Evolutionary conservation across 1,139 yeast species (phyloP), one percentile per base, ranked within the genome.

Genomic region (Sugiyamaella grinbergsii): DNA sequence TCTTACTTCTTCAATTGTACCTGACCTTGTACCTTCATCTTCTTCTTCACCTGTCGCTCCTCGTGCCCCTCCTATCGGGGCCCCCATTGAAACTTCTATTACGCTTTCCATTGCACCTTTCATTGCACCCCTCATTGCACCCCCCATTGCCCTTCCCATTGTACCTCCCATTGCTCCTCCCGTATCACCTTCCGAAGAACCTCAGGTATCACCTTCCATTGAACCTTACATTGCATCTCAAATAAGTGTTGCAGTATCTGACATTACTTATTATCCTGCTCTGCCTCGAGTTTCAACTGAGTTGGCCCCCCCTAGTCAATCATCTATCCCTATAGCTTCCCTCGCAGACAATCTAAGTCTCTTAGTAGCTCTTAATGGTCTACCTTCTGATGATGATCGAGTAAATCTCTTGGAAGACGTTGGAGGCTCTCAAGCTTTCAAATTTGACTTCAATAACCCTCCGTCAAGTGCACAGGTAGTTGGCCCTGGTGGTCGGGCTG

Each of bases 381-480:
- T 59, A 6, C 54, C 59, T 4, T 50, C 54, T 7, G 53, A 50
- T 26, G 16, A 34, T 8, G 56, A 55, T 23, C 38, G 57, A 20
- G 33, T 61, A 38, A 54, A 51, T 13, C 16, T 58, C 5, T 51
- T 61, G 16, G 51, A 49, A 6, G 23, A 45, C 2, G 36, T 46
- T 36, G 62, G 60, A 4, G 60, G 59, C 11, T 47, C 49, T 24
- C 29, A 18, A 31, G 56, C 60, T 29, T 59, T 61, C 48, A 54
- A 52, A 32, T 61, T 58, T 48, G 62, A 61, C 29, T 61, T 58
- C 50, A 44, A 34, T 34, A 40, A 51, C 29, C 61, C 64, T 32
- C 61, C 64, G 2, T 24, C 45, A 1, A 50, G 42, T 19, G 56
- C 64, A 16, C 36, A 39, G 5, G 24, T 29, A 28, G 37, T 48